Evolutionary conservation across 331 rosid species (phyloP).

Genomic region (Phaseolus coccineus): DNA sequence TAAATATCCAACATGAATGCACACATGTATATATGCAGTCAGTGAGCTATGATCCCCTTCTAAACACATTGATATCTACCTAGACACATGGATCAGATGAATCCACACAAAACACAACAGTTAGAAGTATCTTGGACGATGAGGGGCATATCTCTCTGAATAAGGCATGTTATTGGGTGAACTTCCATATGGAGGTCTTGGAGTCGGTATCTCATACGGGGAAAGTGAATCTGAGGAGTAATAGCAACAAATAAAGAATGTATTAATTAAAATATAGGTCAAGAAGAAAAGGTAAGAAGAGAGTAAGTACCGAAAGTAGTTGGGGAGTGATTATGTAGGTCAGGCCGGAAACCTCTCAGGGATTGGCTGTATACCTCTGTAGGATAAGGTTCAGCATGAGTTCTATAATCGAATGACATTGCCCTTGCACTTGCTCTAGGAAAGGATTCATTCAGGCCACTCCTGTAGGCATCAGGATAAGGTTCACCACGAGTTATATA

Average conservation of each 20-base stretch:
- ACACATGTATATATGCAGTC: neutral
- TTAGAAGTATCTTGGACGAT: constrained; percentile 41
- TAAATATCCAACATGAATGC: neutral
- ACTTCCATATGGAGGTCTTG: constrained; percentile 47
- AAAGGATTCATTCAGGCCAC: neutral
- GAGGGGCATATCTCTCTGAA: constrained; percentile 42
- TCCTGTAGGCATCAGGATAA: neutral
- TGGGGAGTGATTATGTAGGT: constrained; percentile 8
- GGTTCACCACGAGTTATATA: neutral
- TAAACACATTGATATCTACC: neutral
- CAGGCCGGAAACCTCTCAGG: constrained; percentile 15
- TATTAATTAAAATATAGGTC: neutral
- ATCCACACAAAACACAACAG: neutral
- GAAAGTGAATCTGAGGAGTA: constrained; percentile 53
- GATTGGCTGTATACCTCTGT: neutral
- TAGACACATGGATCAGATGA: constrained; percentile 13
- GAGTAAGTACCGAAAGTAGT: constrained; percentile 43
- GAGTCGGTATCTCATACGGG: constrained; percentile 39
- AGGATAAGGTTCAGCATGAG: constrained; percentile 21
- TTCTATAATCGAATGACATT: neutral
- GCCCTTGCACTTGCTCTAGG: constrained; percentile 8
- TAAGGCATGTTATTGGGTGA: constrained; percentile 38
- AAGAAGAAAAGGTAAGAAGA: neutral
- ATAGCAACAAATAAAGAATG: constrained; percentile 27
- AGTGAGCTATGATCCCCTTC: constrained; percentile 25